Conservation (phyloP, 148 eudicot species). For the Nepenthes mirabilis region DNA sequence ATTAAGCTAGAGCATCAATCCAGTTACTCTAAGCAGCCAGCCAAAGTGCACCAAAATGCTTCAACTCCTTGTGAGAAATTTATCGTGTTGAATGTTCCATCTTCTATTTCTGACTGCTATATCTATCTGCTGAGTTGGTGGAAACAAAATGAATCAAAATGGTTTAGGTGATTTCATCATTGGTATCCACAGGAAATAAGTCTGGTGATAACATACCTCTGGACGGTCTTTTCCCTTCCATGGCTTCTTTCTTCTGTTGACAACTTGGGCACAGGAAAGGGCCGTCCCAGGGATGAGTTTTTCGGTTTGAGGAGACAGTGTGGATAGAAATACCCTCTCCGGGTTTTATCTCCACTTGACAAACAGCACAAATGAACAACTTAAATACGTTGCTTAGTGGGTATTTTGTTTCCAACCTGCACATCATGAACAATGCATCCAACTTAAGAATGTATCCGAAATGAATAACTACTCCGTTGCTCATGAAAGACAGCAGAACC, state of each 20-base stretch:
- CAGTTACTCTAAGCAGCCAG: background rate
- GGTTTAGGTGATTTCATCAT: background rate
- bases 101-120: conserved; percentile 35
- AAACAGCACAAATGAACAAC: conserved; percentile 90
- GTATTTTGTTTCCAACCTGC: conserved; percentile 80
- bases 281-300: conserved; percentile 92
- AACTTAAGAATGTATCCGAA: too few species aligned
- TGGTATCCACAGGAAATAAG: background rate
- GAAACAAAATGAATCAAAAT: conserved; percentile 7
- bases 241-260: conserved; percentile 90
- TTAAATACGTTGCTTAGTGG: conserved; percentile 94
- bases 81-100: conserved; percentile 6
- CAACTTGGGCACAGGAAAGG: conserved; percentile 89
- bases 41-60: conserved; percentile 5
- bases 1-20: too few species aligned
- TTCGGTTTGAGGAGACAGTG: conserved; percentile 32
- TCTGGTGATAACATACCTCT: conserved; percentile 36
- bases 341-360: conserved; percentile 87
- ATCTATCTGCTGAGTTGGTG: conserved; percentile 48
- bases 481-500: too few species aligned
- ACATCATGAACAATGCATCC: conserved; percentile 5
- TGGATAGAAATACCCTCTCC: conserved; percentile 94
- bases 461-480: too few species aligned
- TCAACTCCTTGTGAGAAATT: conserved; percentile 5
- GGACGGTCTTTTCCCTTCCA: conserved; percentile 94